Evolutionary conservation across 2,329 filamentous ascomycete genomes (phyloP), one percentile per base, ranked within the genome.

Genomic region (Zymoseptoria passerinii): DNA sequence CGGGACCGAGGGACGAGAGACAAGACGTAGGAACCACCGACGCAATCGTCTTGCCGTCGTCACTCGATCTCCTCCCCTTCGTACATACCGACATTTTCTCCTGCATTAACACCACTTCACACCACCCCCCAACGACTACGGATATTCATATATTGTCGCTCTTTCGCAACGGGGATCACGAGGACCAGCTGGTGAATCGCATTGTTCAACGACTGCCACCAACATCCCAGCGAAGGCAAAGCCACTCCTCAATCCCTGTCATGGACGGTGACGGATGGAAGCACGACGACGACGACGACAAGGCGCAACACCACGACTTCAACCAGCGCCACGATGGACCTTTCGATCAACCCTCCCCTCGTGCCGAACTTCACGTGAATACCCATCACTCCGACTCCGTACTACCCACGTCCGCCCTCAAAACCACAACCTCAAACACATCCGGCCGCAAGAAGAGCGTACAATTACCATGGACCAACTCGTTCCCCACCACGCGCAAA

Each of bases 281-380:
- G n/a, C n/a, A 48, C 27, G 40, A 55, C 35, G 29, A 55, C 53
- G 8, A 27, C 40, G 67, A 71, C 61, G 66, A 71, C 63, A 70
- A 71, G 63, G 69, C 71, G 58, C 68, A 70, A 54, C 65, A 66
- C 16, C 68, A 71, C 61, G 66, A 71, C 63, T 71, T 72, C 62
- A 68, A 72, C 59, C 68, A 70, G 56, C 66, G 70, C 8, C 66
- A 69, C 53, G 67, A 71, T 57, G 69, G 69, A 8, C 68, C 70
- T 1, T 65, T 68, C 58, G 66, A 70, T 23, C 60, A 58, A 56
- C 60, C 55, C 19, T 49, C 20, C 19, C 53, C 54, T 9, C 54
- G 28, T 28, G 27, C 54, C 10, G 13, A 54, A 50, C 19, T 58
- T 29, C 53, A 10, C 13, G 16, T 52, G 13, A 16, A 18, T 8